Evolutionary conservation across 768 basidiomycete species (phyloP).

Genomic region (Hericium rajendrae): DNA sequence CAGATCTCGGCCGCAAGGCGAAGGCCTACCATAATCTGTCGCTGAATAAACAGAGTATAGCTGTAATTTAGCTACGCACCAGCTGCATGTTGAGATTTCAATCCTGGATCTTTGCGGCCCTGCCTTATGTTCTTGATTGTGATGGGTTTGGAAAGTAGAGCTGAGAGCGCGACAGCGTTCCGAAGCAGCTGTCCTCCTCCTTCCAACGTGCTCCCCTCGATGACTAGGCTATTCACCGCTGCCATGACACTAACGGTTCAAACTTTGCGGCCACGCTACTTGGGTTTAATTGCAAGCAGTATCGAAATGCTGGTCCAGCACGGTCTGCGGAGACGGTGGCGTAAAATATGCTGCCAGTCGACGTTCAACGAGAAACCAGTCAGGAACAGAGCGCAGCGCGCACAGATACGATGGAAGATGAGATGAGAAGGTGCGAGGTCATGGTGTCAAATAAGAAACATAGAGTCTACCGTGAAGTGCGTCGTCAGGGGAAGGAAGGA

Average conservation of each 20-base stretch:
- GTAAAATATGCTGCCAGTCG: too few species aligned
- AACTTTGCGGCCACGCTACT: too few species aligned
- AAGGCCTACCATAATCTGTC: conserved; percentile 35
- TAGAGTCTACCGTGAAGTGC: too few species aligned
- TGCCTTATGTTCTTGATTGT: conserved; percentile 51
- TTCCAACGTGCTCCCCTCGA: conserved; percentile 38
- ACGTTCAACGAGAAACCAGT: too few species aligned
- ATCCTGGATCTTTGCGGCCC: conserved; percentile 49
- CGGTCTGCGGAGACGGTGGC: too few species aligned
- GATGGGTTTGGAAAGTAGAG: conserved; percentile 51
- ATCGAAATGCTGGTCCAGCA: too few species aligned
- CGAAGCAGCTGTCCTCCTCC: conserved; percentile 69
- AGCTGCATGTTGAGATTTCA: conserved; percentile 65
- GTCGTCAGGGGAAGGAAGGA: too few species aligned
- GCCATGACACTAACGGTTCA: background rate
- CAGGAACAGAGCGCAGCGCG: too few species aligned
- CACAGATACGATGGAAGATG: too few species aligned
- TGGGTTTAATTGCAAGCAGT: too few species aligned
- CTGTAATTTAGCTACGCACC: conserved; percentile 27
- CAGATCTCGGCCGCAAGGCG: conserved; percentile 56
- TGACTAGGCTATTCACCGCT: conserved; percentile 7
- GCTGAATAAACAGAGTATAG: background rate
- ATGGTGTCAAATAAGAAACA: too few species aligned
- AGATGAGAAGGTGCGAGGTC: too few species aligned
- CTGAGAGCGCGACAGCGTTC: conserved; percentile 58